phyloP scores from a whole-genome alignment of 1,284 basidiomycete genomes.

The Ceratobasidium sp. region DNA sequence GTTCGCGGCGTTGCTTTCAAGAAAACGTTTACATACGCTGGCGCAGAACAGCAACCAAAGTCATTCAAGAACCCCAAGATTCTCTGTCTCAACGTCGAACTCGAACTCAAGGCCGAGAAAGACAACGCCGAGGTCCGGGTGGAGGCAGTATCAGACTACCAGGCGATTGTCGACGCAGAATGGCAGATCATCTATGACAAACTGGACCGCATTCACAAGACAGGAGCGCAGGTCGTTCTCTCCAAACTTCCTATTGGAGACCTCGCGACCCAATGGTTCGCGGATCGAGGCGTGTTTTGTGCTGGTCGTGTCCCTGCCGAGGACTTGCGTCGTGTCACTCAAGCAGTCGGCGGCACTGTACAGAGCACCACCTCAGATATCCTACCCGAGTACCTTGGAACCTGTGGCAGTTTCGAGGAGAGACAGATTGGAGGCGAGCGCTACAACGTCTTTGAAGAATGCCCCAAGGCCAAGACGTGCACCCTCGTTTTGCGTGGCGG shows the following conservation, averaged over 20 bases:
- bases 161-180: slow-evolving; percentile 99
- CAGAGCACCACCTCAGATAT: slow-evolving; percentile 98
- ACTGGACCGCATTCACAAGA: slow-evolving; percentile 93
- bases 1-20: slow-evolving; percentile 96
- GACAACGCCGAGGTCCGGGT: slow-evolving; percentile 99
- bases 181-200: slow-evolving; percentile 99
- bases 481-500: slow-evolving; percentile 96
- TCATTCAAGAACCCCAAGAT: slow-evolving; percentile 88
- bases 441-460: slow-evolving; percentile 95
- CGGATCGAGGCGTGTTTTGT: slow-evolving; percentile 98
- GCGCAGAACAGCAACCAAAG: slow-evolving; percentile 99
- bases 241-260: slow-evolving; percentile 99
- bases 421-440: slow-evolving; percentile 96
- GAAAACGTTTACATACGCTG: slow-evolving; percentile 99
- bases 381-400: slow-evolving; percentile 85
- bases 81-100: slow-evolving; percentile 95
- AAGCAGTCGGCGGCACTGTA: slow-evolving; percentile 93
- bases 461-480: slow-evolving; percentile 95
- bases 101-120: slow-evolving; percentile 99
- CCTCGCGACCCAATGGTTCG: slow-evolving; percentile 99
- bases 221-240: slow-evolving; percentile 96
- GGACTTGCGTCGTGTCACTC: slow-evolving; percentile 92
- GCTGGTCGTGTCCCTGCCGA: slow-evolving; percentile 92
- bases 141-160: slow-evolving; percentile 95
- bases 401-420: slow-evolving; percentile 92